Conservation (phyloP, 441 rosid genomes). For the Manihot esculenta region DNA sequence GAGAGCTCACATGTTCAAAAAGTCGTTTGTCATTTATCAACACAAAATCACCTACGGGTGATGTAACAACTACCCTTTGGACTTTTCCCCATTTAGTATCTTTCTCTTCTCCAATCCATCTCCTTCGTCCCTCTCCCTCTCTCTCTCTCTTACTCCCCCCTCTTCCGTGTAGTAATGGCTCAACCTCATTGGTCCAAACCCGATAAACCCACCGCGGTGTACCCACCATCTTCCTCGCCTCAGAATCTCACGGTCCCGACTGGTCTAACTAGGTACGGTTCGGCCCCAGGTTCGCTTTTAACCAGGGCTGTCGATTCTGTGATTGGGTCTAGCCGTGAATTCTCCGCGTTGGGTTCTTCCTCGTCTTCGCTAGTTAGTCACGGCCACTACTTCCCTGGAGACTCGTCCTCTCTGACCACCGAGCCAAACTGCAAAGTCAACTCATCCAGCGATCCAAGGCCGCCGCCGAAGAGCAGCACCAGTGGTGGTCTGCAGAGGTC, state of each 20-base stretch:
- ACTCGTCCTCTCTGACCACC: slow-evolving; percentile 60
- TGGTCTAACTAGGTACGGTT: slow-evolving; percentile 69
- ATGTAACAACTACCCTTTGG: neutral
- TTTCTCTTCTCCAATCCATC: neutral
- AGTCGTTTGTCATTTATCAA: neutral
- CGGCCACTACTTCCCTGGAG: slow-evolving; percentile 61
- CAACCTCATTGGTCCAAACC: slow-evolving; percentile 4
- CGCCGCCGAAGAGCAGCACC: neutral
- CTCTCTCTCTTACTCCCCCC: neutral
- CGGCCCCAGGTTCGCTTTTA: slow-evolving; percentile 79
- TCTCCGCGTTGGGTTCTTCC: slow-evolving; percentile 35
- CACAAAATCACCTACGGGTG: neutral
- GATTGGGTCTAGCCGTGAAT: slow-evolving; percentile 43
- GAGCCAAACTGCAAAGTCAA: slow-evolving; percentile 78
- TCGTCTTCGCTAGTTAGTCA: slow-evolving; percentile 28
- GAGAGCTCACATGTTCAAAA: neutral
- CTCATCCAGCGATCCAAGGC: slow-evolving; percentile 49
- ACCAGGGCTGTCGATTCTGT: slow-evolving; percentile 71
- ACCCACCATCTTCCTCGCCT: slow-evolving; percentile 44
- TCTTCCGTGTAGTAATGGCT: slow-evolving; percentile 10
- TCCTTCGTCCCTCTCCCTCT: neutral
- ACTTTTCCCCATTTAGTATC: neutral
- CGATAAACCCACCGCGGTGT: slow-evolving; percentile 14
- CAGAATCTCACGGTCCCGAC: slow-evolving; percentile 35
- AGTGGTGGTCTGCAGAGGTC: slow-evolving; percentile 52